A percentile compares a stretch with the other conserved stretches of the same genome.
These are phyloP conservation scores for Ceratocystiopsis sp. DNA, from an alignment of 2,329 filamentous ascomycete species.

Conservation along the genomic window DNA sequence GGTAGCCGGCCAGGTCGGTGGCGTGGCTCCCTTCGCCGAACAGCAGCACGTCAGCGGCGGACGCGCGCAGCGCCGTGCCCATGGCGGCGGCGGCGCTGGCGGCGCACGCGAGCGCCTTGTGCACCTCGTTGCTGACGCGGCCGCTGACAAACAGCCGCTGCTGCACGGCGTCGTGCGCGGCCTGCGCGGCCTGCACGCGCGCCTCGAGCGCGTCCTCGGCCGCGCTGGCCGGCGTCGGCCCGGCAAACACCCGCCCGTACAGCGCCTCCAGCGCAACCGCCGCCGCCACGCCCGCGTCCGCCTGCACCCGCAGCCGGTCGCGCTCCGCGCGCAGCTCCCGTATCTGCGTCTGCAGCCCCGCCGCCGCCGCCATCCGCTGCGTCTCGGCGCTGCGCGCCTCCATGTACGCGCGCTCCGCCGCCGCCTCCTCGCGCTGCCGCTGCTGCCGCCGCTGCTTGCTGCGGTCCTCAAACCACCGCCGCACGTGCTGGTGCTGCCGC, in stretches of 20 bases:
- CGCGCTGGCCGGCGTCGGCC: not conserved
- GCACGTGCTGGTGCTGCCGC: not conserved
- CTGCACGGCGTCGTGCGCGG: constrained; percentile 1
- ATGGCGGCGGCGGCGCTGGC: not conserved
- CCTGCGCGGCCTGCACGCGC: not conserved
- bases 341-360: too few relatives aligned
- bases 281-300: not conserved
- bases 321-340: not conserved
- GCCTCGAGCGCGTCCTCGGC: not conserved
- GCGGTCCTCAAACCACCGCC: not conserved
- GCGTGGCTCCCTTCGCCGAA: too few relatives aligned
- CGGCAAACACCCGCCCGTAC: not conserved
- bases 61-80: not conserved
- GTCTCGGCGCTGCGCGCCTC: not conserved
- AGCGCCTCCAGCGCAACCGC: not conserved
- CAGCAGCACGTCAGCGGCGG: not conserved
- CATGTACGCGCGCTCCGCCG: not conserved
- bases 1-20: too few relatives aligned
- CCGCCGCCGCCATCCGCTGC: too few relatives aligned
- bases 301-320: not conserved
- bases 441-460: too few relatives aligned
- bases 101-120: not conserved
- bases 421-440: not conserved
- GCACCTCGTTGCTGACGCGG: not conserved
- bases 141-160: not conserved